phyloP scores from a whole-genome alignment of 2,329 filamentous ascomycete species.

The Aspergillus niger region DNA sequence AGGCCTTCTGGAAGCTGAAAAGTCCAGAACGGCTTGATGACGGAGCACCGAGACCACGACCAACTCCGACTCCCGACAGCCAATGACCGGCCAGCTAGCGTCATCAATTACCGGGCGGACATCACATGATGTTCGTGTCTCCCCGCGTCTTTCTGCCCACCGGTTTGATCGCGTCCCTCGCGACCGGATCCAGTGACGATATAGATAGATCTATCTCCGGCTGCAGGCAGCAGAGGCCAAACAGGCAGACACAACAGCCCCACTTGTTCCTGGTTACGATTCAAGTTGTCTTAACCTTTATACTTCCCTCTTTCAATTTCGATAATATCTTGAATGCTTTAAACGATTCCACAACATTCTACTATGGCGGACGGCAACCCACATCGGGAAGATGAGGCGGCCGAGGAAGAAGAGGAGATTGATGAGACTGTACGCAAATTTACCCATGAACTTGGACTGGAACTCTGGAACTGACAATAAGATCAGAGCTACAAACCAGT shows the following conservation, averaged over 20 bases:
- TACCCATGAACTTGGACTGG: background rate
- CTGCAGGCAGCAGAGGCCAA: slow-evolving; percentile 26
- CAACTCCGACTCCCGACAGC: slow-evolving; percentile 16
- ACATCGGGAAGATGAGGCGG: slow-evolving; percentile 41
- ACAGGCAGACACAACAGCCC: slow-evolving; percentile 14
- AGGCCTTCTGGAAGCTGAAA: background rate
- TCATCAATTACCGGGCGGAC: slow-evolving; percentile 30
- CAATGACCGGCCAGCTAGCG: slow-evolving; percentile 31
- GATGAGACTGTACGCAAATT: slow-evolving; percentile 44
- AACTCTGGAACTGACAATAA: slow-evolving; percentile 1
- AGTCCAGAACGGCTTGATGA: slow-evolving; percentile 21
- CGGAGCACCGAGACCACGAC: slow-evolving; percentile 8
- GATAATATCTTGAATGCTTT: background rate
- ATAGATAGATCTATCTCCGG: no score
- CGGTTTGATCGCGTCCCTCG: slow-evolving; percentile 27
- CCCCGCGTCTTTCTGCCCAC: slow-evolving; percentile 23
- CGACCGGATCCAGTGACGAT: background rate
- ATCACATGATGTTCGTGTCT: slow-evolving; percentile 41
- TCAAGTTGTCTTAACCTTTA: background rate
- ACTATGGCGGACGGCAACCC: slow-evolving; percentile 42
- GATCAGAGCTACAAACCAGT: slow-evolving; percentile 79
- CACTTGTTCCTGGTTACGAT: background rate
- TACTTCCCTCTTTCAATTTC: background rate
- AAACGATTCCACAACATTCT: background rate
- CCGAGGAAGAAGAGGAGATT: slow-evolving; percentile 51